A percentile compares a stretch with the other conserved stretches of the same genome.
These are phyloP conservation scores for Xylaria castorea DNA, from an alignment of 495 filamentous ascomycete genomes.

Conservation along the genomic window DNA sequence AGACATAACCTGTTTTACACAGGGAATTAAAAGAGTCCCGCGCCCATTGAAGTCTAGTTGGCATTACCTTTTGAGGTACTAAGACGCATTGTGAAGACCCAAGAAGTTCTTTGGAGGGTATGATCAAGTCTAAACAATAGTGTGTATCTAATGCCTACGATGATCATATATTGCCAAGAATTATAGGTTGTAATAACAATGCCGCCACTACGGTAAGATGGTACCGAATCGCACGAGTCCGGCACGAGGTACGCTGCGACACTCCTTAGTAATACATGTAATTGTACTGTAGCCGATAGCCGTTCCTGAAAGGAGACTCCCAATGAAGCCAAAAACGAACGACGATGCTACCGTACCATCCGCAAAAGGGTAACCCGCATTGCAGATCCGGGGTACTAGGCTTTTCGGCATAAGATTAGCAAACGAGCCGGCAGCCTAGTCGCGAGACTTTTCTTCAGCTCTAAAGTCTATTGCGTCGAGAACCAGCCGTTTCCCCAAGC, in stretches of 20 bases:
- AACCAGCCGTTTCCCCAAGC: background rate
- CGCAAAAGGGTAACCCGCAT: background rate
- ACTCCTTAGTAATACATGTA: background rate
- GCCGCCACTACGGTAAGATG: background rate
- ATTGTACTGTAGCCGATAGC: background rate
- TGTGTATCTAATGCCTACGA: background rate
- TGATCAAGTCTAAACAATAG: constrained; percentile 2
- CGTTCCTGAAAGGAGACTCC: background rate
- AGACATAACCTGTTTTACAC: background rate
- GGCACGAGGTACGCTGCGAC: too few relatives aligned
- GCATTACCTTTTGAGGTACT: background rate
- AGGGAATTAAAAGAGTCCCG: background rate
- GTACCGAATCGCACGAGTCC: background rate
- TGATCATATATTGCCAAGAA: background rate
- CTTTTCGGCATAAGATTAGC: background rate
- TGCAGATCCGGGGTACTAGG: constrained; percentile 17
- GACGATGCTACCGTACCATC: constrained; percentile 19
- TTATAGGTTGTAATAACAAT: constrained; percentile 1
- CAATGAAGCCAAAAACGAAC: background rate
- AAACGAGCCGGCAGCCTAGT: background rate
- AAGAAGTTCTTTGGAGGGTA: background rate
- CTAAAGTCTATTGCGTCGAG: background rate
- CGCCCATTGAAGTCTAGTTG: background rate
- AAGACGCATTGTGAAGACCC: background rate
- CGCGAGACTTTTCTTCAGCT: background rate